Conservation (phyloP, 176 grass and related monocot species). For the Oropetium thomaeum region DNA sequence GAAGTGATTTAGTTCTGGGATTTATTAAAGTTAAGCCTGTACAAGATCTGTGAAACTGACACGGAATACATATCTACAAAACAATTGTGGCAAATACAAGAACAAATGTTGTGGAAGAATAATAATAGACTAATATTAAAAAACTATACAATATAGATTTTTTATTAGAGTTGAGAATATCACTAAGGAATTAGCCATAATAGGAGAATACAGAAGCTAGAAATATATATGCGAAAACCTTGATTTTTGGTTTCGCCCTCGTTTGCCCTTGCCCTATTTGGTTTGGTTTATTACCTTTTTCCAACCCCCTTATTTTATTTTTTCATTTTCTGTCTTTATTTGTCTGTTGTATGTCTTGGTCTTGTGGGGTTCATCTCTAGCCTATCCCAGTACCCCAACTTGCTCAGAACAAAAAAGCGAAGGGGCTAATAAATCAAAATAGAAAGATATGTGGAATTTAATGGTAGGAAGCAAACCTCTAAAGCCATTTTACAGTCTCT, state of each 20-base stretch:
- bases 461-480: conserved; percentile 61
- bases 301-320: no score
- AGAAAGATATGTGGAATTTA: conserved; percentile 2
- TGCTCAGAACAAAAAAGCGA: no score
- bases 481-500: conserved; percentile 56
- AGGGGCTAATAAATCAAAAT: background rate
- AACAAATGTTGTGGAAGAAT: background rate
- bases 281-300: no score
- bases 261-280: no score
- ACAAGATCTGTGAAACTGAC: background rate
- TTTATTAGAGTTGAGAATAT: background rate
- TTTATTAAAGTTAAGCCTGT: background rate
- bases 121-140: background rate
- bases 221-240: no score
- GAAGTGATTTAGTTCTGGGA: background rate
- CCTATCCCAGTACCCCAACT: no score
- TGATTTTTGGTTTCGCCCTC: no score
- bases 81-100: background rate
- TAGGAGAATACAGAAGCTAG: no score
- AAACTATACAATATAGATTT: background rate
- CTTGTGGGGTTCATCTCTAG: no score
- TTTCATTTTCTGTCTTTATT: no score
- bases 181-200: background rate
- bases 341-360: no score
- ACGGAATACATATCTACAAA: background rate